Base-by-base conservation (phyloP, 2,329 filamentous ascomycete genomes). In the Penicillium sp. region DNA sequence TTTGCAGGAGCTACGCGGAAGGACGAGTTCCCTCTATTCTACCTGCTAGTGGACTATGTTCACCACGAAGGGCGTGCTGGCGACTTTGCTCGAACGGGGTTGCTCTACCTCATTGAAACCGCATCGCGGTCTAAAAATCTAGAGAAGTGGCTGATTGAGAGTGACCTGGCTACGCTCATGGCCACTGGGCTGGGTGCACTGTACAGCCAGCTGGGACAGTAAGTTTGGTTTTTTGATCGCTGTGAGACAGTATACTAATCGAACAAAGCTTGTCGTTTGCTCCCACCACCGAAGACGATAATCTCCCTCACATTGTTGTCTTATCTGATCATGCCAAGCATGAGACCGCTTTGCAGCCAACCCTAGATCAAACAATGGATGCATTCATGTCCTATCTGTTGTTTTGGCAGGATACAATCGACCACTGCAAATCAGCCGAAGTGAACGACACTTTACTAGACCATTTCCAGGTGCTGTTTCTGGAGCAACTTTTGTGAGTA, bases 321-420 rank as follows among this genome's bases (percentile, higher is more conserved):
- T 83, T 97, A 53, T 97, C 94, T 29, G 94, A 99, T 74, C 94
- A 96, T 69, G 80, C 88, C 58, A 91, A 66, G 86, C 86, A 64
- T 82, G 86, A 67, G 85, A 91, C 68, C 84, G 93, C 63, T 87
- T 86, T 75, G 87, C 91, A 49, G 88, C 89, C 71, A 87, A 88
- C 91, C 58, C 92, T 96, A 61, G 89, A 91, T 68, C 84, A 86
- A n/a, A 91, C 97, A 67, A 85, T 97, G 69, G 88, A 93, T 54
- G 96, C 93, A 0, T 99, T 99, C 69, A 82, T 99, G 42, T 96
- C 94, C 0, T 96, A 97, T 71, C 82, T 99, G 49, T 81, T 96
- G 6, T 99, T 99, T 71, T 99, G 94, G 94, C 94, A 99, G 77
- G 94, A 99, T 73, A 93, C 97, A 35, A 80, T 99, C 60, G 94